Base-by-base conservation (phyloP, 2,329 filamentous ascomycete genomes). In the Daldinia sp. region DNA sequence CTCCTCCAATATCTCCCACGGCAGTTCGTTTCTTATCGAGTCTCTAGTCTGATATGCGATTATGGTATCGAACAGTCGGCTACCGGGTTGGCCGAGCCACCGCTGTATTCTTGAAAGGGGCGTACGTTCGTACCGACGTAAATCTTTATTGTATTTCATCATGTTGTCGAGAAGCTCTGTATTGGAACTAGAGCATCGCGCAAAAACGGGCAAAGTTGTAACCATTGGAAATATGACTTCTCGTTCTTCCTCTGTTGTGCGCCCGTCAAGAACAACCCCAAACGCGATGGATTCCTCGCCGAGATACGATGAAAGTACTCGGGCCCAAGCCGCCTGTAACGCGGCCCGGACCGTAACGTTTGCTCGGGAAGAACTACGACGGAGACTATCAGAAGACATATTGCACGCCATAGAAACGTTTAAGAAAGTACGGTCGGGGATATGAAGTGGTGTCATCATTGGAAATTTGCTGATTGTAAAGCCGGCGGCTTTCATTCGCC, bases 51-150 rank as follows among this genome's bases (percentile, higher is more conserved):
- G 94, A 71, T 93, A 94, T 0, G 92, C 90, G 61, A 97, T 87
- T 1, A 97, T 81, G 0, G 93, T 94, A 72, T 97, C 93, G 69
- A 97, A 97, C 0, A 95, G 80, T 0, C 84, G 79, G 5, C 85
- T 83, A 21, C 89, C 86, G 0, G 88, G 80, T 60, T 86, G 82
- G 0, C 88, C 88, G 15, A 92, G 82, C 83, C 89, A 90, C 50
- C 84, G 87, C 70, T 96, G 92, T 8, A 96, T 89, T 27, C 87
- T 85, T 2, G 84, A 81, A 5, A 97, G 79, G 0, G 92, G 87
- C 0, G 87, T 86, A 69, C 90, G 89, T 66, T 95, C 92, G 71
- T 93, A 81, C 61, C 87, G 87, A 48, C 90, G 84, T 0, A 93
- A 77, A 3, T 81, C 77, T 0, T 85, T 82, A 71, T 91, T 94